These are phyloP conservation scores for Veloporphyrellus conicus DNA, from an alignment of 1,284 basidiomycete genomes.

Conservation along the genomic window DNA sequence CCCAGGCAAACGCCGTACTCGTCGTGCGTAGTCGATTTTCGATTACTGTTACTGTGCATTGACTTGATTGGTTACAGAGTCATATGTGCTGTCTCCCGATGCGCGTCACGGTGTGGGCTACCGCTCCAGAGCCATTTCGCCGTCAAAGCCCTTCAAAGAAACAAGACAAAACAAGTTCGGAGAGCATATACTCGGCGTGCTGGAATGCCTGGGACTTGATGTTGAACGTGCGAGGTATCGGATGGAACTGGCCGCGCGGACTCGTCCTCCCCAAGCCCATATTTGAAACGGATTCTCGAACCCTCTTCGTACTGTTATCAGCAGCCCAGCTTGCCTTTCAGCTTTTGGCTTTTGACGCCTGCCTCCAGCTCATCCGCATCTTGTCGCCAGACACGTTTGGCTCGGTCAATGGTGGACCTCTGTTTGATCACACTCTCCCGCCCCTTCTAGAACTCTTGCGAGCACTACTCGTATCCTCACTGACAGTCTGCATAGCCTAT, in stretches of 20 bases:
- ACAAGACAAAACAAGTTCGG: neutral
- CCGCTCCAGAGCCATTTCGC: slow-evolving; percentile 10
- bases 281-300: slow-evolving; percentile 16
- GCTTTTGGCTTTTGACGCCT: slow-evolving; percentile 17
- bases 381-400: slow-evolving; percentile 19
- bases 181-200: slow-evolving; percentile 6
- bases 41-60: neutral
- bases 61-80: slow-evolving; percentile 7
- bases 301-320: slow-evolving; percentile 12
- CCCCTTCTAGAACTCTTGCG: slow-evolving; percentile 37
- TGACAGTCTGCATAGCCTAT: slow-evolving; percentile 42
- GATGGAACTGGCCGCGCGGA: slow-evolving; percentile 30
- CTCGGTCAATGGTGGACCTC: slow-evolving; percentile 35
- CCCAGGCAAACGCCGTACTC: slow-evolving; percentile 16
- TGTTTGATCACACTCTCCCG: slow-evolving; percentile 47
- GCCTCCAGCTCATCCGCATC: slow-evolving; percentile 11
- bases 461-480: slow-evolving; percentile 35
- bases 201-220: slow-evolving; percentile 31
- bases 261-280: slow-evolving; percentile 17
- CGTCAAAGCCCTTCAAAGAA: slow-evolving; percentile 6
- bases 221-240: slow-evolving; percentile 23
- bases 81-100: slow-evolving; percentile 16
- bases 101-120: slow-evolving; percentile 20
- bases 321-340: slow-evolving; percentile 3
- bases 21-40: slow-evolving; percentile 17